A percentile compares a stretch with the other conserved stretches of the same genome.
Evolutionary conservation across 768 basidiomycete species (phyloP).

Genomic region (Tremella mesenterica): DNA sequence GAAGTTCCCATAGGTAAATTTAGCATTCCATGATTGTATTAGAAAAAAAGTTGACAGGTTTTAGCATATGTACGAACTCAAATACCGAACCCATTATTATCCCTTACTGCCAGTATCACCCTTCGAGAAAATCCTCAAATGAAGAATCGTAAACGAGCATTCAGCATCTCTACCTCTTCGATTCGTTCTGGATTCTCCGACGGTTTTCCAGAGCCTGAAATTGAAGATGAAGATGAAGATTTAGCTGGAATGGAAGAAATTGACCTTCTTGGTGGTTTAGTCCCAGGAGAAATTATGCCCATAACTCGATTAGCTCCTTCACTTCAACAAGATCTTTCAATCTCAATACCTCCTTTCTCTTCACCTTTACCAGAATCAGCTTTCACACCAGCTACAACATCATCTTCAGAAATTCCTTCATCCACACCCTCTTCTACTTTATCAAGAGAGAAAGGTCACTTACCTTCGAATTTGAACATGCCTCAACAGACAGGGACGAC

Average conservation of each 20-base stretch:
- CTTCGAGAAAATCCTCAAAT: conserved; percentile 54
- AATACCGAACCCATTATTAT: conserved; percentile 66
- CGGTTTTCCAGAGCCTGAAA: conserved; percentile 45
- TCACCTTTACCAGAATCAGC: conserved; percentile 41
- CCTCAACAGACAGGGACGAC: conserved; percentile 50
- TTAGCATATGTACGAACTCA: conserved; percentile 66
- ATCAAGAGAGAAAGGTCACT: conserved; percentile 17
- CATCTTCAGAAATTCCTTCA: conserved; percentile 51
- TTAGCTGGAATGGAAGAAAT: conserved; percentile 59
- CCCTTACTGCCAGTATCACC: conserved; percentile 75
- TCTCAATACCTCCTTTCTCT: conserved; percentile 49
- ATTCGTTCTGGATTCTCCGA: conserved; percentile 24
- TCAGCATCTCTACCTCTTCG: conserved; percentile 15
- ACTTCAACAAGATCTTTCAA: conserved; percentile 60
- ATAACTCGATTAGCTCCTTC: conserved; percentile 62
- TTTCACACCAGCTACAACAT: conserved; percentile 17
- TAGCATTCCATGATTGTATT: not conserved
- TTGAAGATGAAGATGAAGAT: conserved; percentile 16
- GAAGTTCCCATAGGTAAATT: conserved; percentile 69
- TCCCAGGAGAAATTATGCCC: conserved; percentile 53
- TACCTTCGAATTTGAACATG: conserved; percentile 9
- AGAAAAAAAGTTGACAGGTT: not conserved
- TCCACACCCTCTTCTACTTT: conserved; percentile 47
- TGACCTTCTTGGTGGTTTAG: conserved; percentile 53
- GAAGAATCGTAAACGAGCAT: conserved; percentile 7